These are phyloP conservation scores for Ophiostoma sp. DNA, from an alignment of 2,329 filamentous ascomycete genomes.

Conservation along the genomic window DNA sequence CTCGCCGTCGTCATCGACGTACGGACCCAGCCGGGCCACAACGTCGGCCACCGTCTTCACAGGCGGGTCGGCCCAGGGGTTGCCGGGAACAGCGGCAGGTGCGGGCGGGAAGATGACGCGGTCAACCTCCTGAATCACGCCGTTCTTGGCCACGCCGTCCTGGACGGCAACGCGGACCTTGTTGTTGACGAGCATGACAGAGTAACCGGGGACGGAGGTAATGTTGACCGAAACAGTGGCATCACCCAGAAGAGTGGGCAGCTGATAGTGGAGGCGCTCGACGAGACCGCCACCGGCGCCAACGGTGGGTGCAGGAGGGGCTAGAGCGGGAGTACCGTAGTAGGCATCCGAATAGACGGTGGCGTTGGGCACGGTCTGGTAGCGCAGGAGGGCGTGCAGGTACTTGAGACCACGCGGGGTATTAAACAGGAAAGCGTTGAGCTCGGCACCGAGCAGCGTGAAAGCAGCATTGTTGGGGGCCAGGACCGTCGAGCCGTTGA, in stretches of 20 bases:
- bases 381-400: slow-evolving; percentile 74
- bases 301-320: slow-evolving; percentile 29
- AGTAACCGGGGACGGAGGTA: slow-evolving; percentile 64
- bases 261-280: slow-evolving; percentile 64
- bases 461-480: slow-evolving; percentile 83
- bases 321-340: slow-evolving; percentile 50
- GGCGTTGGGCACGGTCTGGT: slow-evolving; percentile 71
- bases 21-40: slow-evolving; percentile 24
- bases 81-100: slow-evolving; percentile 33
- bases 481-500: slow-evolving; percentile 72
- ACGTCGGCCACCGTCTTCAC: slow-evolving; percentile 25
- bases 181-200: slow-evolving; percentile 74
- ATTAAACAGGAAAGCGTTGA: slow-evolving; percentile 84
- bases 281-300: slow-evolving; percentile 46
- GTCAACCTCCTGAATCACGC: slow-evolving; percentile 76
- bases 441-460: slow-evolving; percentile 65
- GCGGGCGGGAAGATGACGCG: slow-evolving; percentile 74
- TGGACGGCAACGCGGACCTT: slow-evolving; percentile 64
- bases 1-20: slow-evolving; percentile 25
- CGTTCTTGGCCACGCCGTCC: slow-evolving; percentile 74
- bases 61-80: slow-evolving; percentile 8
- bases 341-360: slow-evolving; percentile 84
- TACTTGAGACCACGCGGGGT: slow-evolving; percentile 71
- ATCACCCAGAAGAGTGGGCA: slow-evolving; percentile 70
- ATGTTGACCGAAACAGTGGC: slow-evolving; percentile 72